Evolutionary conservation across 75 land plant genomes (phyloP), one percentile per base, ranked within the genome.

Genomic region (Sequoia sempervirens): DNA sequence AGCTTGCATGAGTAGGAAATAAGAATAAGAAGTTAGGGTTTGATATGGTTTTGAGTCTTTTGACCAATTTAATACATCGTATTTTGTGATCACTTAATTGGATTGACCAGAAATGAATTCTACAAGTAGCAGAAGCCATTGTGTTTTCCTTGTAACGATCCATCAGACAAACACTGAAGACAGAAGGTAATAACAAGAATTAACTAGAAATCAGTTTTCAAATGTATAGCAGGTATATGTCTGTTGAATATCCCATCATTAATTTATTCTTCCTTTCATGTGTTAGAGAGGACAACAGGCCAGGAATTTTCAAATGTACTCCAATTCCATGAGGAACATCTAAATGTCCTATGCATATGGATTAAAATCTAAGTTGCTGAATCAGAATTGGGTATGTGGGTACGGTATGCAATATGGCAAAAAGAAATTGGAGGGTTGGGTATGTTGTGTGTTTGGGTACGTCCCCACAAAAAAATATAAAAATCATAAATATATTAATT

Each of bases 91-190:
- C n/a, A 50, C 88, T 87, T 87, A 82, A 82, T 40, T 70, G 68
- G 23, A 64, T 64, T 28, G 4, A 61, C 61, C 53, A 91, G 94
- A 93, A 83, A 93, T 91, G 92, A 93, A 93, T 76, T 84, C 88
- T 84, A 80, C 89, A 2, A 93, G 94, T 61, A 93, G 94, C 58
- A 87, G 94, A 84, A 93, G 94, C 78, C 94, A 93, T 46, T 93
- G 91, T 81, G 32, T 91, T 14, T 93, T 91, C 80, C 85, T 91
- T n/a, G 88, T 93, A 70, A 85, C 87, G 17, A 85, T 93, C 68
- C 88, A 89, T 40, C 88, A 91, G 81, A 88, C 89, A 52, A 50
- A 81, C 6, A 36, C 82, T 17, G 75, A 54, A 26, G 91, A 89
- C 26, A 81, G 82, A 56, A 86, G 89, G 94, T 91, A 26, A 26